Percentiles rank a stretch among this genome's conserved stretches.
Evolutionary conservation across 257 asterid species (phyloP).

Genomic region (Nyctanthes arbortristis): DNA sequence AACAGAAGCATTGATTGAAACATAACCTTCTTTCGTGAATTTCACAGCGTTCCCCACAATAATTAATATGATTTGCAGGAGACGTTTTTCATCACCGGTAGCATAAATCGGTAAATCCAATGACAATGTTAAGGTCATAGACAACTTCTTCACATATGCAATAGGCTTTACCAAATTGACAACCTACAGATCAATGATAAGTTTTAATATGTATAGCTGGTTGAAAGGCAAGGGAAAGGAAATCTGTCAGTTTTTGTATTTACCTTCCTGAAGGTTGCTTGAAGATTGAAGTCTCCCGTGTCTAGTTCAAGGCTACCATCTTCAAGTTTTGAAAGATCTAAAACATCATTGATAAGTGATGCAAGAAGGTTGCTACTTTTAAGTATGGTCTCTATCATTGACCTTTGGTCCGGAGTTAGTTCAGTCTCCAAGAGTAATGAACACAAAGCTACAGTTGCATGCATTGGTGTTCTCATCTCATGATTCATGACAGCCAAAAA

Average conservation of each 20-base stretch:
- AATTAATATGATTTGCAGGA: conserved; percentile 59
- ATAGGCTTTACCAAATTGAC: conserved; percentile 65
- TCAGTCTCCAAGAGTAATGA: conserved; percentile 73
- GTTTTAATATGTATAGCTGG: not conserved
- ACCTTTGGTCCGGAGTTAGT: conserved; percentile 64
- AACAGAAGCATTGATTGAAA: conserved; percentile 54
- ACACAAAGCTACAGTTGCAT: conserved; percentile 63
- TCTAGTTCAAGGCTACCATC: conserved; percentile 69
- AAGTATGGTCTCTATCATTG: conserved; percentile 69
- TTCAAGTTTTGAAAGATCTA: conserved; percentile 75
- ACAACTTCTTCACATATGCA: conserved; percentile 63
- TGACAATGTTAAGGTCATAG: conserved; percentile 47
- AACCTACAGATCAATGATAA: conserved; percentile 37
- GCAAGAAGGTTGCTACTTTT: conserved; percentile 72
- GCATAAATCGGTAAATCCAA: conserved; percentile 58
- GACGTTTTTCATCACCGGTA: conserved; percentile 63
- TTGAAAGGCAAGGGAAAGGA: not conserved
- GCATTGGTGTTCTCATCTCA: conserved; percentile 82
- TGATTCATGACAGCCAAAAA: conserved; percentile 77
- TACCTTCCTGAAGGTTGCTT: conserved; percentile 61
- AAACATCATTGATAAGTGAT: conserved; percentile 64
- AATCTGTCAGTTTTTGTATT: not conserved
- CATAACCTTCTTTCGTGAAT: conserved; percentile 66
- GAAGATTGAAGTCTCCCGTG: conserved; percentile 51
- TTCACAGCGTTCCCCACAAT: conserved; percentile 66